phyloP scores from a whole-genome alignment of 2,329 filamentous ascomycete genomes.

The Xylariaceae sp. region DNA sequence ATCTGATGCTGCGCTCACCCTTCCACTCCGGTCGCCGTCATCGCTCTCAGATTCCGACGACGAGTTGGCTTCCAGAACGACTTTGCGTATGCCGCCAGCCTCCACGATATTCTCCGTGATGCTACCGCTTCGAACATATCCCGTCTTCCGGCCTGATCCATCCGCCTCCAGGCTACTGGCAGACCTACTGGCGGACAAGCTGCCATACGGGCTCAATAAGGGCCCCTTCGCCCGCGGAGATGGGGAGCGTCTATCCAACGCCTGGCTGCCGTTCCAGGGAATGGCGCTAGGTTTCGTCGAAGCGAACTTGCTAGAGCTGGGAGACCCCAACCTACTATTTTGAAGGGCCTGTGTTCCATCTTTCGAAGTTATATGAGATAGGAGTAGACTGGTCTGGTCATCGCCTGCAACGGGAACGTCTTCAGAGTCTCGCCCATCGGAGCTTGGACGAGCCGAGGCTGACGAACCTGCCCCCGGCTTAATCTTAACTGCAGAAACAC shows the following conservation, averaged over 20 bases:
- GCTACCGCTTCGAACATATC: slow-evolving; percentile 61
- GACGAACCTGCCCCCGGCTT: slow-evolving; percentile 40
- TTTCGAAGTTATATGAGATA: slow-evolving; percentile 52
- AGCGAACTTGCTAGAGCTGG: slow-evolving; percentile 14
- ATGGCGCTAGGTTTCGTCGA: slow-evolving; percentile 16
- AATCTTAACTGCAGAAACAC: slow-evolving; percentile 61
- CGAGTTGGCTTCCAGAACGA: slow-evolving; percentile 64
- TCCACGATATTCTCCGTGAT: slow-evolving; percentile 74
- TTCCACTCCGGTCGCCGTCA: neutral
- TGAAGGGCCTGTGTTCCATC: slow-evolving; percentile 60
- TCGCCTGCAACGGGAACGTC: slow-evolving; percentile 25
- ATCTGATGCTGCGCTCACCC: slow-evolving; percentile 11
- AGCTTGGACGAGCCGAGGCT: slow-evolving; percentile 15
- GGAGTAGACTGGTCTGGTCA: slow-evolving; percentile 39
- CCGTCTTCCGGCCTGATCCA: slow-evolving; percentile 19
- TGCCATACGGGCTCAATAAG: slow-evolving; percentile 16
- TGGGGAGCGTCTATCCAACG: too few relatives aligned
- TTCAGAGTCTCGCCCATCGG: slow-evolving; percentile 21
- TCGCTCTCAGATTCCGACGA: slow-evolving; percentile 32
- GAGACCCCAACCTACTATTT: slow-evolving; percentile 45
- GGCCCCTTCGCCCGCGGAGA: too few relatives aligned
- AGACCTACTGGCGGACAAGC: slow-evolving; percentile 15
- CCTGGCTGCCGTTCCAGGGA: slow-evolving; percentile 11
- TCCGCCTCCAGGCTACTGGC: slow-evolving; percentile 18
- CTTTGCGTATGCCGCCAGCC: slow-evolving; percentile 64